Evolutionary conservation across 2,329 filamentous ascomycete species (phyloP).

Genomic region (Ceratocystis huliohia): DNA sequence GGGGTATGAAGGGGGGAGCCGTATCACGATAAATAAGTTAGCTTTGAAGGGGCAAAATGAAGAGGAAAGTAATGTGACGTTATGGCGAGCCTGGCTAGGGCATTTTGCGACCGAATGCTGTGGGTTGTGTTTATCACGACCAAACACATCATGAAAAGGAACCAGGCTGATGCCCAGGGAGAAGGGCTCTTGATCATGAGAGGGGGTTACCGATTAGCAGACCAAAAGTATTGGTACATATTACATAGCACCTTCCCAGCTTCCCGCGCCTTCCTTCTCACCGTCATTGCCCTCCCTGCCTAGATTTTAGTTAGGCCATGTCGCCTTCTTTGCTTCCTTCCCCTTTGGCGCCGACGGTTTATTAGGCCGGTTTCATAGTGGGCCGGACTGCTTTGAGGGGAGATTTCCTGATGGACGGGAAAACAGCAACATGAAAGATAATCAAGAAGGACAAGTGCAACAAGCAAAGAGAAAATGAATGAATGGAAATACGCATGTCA

Average conservation of each 20-base stretch:
- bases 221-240: background rate
- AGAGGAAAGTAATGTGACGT: background rate
- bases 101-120: background rate
- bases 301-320: background rate
- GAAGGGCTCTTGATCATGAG: background rate
- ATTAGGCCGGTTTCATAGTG: constrained; percentile 7
- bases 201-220: background rate
- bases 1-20: background rate
- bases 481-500: no score
- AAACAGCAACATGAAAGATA: background rate
- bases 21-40: background rate
- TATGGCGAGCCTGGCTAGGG: background rate
- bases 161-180: background rate
- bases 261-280: background rate
- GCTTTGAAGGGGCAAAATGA: background rate
- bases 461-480: no score
- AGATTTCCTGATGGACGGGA: background rate
- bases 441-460: no score
- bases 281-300: background rate
- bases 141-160: background rate
- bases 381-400: background rate
- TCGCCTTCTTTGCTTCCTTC: background rate
- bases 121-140: background rate
- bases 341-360: constrained; percentile 3
- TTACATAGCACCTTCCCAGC: background rate